Evolutionary conservation across 495 filamentous ascomycete species (phyloP).

Genomic region (Penicillium pulvis): DNA sequence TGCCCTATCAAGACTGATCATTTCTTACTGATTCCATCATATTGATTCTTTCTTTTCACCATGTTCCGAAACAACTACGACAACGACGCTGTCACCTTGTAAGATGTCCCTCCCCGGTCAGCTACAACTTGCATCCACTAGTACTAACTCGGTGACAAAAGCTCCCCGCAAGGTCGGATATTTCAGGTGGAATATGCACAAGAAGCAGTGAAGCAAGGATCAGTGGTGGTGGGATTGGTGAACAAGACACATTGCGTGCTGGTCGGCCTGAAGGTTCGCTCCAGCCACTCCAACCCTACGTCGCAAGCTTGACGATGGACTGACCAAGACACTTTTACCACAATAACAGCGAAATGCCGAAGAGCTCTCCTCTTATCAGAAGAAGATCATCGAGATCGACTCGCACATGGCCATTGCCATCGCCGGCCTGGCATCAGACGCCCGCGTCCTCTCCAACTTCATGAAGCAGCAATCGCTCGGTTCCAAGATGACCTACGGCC

Average conservation of each 20-base stretch:
- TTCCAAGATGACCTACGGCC: conserved; percentile 92
- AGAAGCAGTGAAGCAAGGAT: conserved; percentile 98
- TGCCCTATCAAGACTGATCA: conserved; percentile 11
- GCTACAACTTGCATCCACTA: conserved; percentile 17
- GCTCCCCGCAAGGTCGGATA: conserved; percentile 98
- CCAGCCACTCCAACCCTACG: conserved; percentile 1
- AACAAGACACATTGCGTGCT: conserved; percentile 98
- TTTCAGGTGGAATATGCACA: conserved; percentile 99
- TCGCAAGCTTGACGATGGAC: conserved; percentile 2
- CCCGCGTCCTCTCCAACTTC: conserved; percentile 98
- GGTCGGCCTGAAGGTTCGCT: conserved; percentile 87
- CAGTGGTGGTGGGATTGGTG: conserved; percentile 92
- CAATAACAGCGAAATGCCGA: conserved; percentile 84
- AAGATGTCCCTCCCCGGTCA: conserved; percentile 45
- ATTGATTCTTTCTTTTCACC: conserved; percentile 29
- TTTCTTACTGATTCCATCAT: conserved; percentile 8
- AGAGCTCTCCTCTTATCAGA: conserved; percentile 99
- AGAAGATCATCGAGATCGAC: conserved; percentile 97
- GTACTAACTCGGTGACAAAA: conserved; percentile 38
- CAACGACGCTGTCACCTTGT: conserved; percentile 99
- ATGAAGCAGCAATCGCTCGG: conserved; percentile 99
- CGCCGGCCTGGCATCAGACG: conserved; percentile 95
- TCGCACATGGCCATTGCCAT: conserved; percentile 94
- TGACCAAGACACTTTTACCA: conserved; percentile 8
- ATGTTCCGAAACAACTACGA: conserved; percentile 99